Conservation (phyloP, 208 protist genomes). For the Borovskyia barvae region DNA sequence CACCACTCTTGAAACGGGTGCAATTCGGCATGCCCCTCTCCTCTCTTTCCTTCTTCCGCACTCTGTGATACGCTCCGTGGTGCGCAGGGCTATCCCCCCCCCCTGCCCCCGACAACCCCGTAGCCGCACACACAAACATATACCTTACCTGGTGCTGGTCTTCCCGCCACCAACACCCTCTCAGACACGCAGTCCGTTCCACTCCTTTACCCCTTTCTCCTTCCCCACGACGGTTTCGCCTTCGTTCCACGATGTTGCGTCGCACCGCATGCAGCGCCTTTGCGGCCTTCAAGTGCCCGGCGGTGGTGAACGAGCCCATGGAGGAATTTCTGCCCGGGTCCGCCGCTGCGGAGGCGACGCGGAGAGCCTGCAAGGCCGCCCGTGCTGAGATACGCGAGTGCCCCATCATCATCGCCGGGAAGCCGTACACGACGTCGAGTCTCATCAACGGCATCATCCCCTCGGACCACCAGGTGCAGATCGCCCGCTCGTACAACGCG, state of each 20-base stretch:
- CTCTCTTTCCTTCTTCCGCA: too few species aligned
- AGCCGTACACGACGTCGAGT: constrained; percentile 79
- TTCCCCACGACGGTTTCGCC: not conserved
- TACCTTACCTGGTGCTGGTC: too few species aligned
- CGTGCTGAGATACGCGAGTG: constrained; percentile 65
- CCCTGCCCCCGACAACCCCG: too few species aligned
- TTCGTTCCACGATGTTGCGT: constrained; percentile 61
- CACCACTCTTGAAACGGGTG: too few species aligned
- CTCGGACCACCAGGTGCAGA: constrained; percentile 70
- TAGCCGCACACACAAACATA: too few species aligned
- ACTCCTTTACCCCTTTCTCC: constrained; percentile 4
- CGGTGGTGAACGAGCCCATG: constrained; percentile 87
- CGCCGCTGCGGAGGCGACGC: constrained; percentile 45
- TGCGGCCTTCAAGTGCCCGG: constrained; percentile 54
- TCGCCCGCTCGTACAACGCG: constrained; percentile 87
- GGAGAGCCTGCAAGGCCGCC: constrained; percentile 67
- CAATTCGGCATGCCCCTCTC: too few species aligned
- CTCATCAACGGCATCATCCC: constrained; percentile 66
- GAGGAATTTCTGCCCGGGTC: constrained; percentile 85
- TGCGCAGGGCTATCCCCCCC: too few species aligned
- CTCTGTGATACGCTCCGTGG: too few species aligned
- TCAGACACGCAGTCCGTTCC: not conserved
- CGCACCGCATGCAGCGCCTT: constrained; percentile 58
- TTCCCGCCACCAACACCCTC: too few species aligned
- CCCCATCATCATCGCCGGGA: constrained; percentile 90